Conservation (phyloP, 202 grass and related monocot species). For the Hordeum pubiflorum region DNA sequence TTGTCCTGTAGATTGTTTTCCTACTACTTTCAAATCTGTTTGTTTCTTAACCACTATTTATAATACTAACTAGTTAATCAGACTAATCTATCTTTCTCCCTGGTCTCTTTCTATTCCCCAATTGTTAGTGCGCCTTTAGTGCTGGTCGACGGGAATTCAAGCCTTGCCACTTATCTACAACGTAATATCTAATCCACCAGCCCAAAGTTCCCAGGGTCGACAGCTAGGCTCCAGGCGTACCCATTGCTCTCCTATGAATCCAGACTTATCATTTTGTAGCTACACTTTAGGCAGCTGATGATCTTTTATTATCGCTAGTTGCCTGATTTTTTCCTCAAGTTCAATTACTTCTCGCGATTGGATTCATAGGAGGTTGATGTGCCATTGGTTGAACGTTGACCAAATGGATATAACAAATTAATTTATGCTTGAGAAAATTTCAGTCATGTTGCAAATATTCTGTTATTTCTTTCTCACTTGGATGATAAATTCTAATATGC, state of each 20-base stretch:
- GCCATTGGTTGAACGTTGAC: background rate
- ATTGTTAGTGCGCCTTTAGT: too few relatives aligned
- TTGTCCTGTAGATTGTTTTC: too few relatives aligned
- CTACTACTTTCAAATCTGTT: too few relatives aligned
- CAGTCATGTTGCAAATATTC: background rate
- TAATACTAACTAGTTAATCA: too few relatives aligned
- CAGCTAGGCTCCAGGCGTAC: too few relatives aligned
- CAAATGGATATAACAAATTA: background rate
- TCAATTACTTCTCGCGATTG: background rate
- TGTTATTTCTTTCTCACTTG: background rate
- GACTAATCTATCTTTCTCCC: too few relatives aligned
- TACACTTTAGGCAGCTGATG: background rate
- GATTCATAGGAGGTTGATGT: background rate
- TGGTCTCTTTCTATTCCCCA: too few relatives aligned
- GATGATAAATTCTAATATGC: background rate
- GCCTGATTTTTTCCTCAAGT: background rate
- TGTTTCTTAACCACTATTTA: too few relatives aligned
- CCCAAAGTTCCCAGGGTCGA: too few relatives aligned
- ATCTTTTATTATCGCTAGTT: background rate
- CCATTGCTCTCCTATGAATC: background rate
- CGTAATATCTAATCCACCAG: too few relatives aligned
- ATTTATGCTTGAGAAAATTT: background rate
- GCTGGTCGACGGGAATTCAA: too few relatives aligned
- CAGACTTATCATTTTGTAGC: background rate
- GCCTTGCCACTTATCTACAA: too few relatives aligned